Base-by-base conservation (phyloP, 345 rosid genomes). In the Noccaea bulbosa region DNA sequence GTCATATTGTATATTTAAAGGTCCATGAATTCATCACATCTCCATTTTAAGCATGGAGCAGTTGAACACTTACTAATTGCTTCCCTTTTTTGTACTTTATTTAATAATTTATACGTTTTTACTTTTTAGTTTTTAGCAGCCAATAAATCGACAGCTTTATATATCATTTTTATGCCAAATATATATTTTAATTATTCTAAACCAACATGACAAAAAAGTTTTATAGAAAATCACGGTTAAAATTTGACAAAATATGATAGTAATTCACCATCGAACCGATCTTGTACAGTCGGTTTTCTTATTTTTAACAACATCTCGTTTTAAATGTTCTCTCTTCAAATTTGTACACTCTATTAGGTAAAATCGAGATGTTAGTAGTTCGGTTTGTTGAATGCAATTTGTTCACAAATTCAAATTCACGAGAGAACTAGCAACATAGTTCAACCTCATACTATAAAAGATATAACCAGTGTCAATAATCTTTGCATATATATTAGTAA, bases 21-120 rank as follows among this genome's bases (percentile, higher is more conserved):
- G 67, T 66, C 67, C 72, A 39, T 43, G 20, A 14, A 49, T 34
- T 39, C 32, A 73, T 14, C 47, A 58, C 56, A 39, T 47, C 63
- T 38, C 50, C 70, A 55, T 15, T 72, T 41, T 58, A 33, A 33
- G 59, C 39, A 74, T 67, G 78, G 55, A 67, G 78, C 48, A 67
- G 78, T 67, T 74, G 73, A 62, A 39, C 20, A 17, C 20, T 17
- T 17, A 17, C 55, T 67, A 59, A 67, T 66, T 67, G 55, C 41
- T 43, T 11, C 59, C 48, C 7, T 66, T 66, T 59, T 41, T 32
- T 27, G 8, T 49, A 39, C 1, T 65, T 38, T 32, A 48, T 8
- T 5, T 73, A 43, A 30, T 47, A 11, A 48, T 16, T 33, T 33
- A 11, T 35, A 52, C 27, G 9, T 52, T 14, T 57, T 35, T 46